A percentile compares a stretch with the other conserved stretches of the same genome.
Evolutionary conservation across 1,284 basidiomycete species (phyloP).

Genomic region (Heliocybe sulcata): DNA sequence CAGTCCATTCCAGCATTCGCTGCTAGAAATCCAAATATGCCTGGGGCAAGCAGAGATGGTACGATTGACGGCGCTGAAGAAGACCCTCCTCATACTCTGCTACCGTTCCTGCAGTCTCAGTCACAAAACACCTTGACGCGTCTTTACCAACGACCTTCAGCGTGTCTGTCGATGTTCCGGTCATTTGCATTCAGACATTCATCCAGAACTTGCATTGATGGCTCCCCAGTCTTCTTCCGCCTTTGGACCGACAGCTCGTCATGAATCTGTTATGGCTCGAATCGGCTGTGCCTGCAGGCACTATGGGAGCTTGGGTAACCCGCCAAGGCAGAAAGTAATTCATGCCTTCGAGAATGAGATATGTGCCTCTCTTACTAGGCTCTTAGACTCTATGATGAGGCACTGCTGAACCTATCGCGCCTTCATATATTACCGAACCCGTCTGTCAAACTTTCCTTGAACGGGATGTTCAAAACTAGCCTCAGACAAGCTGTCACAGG

Average conservation of each 20-base stretch:
- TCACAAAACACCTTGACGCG: constrained; percentile 79
- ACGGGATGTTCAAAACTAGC: constrained; percentile 72
- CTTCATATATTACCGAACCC: constrained; percentile 73
- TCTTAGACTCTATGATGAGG: constrained; percentile 45
- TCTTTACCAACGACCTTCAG: constrained; percentile 85
- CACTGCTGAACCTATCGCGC: constrained; percentile 58
- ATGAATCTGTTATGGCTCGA: constrained; percentile 94
- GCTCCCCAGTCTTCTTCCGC: constrained; percentile 65
- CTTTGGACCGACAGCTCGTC: constrained; percentile 85
- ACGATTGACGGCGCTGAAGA: constrained; percentile 7
- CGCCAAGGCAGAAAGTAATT: constrained; percentile 66
- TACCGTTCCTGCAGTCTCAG: constrained; percentile 83
- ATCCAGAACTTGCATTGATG: constrained; percentile 10
- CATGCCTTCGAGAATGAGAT: not conserved
- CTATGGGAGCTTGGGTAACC: constrained; percentile 82
- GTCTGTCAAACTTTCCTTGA: constrained; percentile 58
- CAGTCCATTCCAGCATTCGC: not conserved
- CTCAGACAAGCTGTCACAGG: constrained; percentile 88
- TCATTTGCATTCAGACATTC: constrained; percentile 20
- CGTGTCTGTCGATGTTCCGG: constrained; percentile 94
- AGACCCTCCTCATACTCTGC: constrained; percentile 46
- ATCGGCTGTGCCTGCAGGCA: constrained; percentile 57
- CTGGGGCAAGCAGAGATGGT: not conserved
- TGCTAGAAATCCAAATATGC: not conserved
- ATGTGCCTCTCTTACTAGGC: constrained; percentile 6